Evolutionary conservation across 2,329 filamentous ascomycete species (phyloP).

Genomic region (Chaetomium sp.): DNA sequence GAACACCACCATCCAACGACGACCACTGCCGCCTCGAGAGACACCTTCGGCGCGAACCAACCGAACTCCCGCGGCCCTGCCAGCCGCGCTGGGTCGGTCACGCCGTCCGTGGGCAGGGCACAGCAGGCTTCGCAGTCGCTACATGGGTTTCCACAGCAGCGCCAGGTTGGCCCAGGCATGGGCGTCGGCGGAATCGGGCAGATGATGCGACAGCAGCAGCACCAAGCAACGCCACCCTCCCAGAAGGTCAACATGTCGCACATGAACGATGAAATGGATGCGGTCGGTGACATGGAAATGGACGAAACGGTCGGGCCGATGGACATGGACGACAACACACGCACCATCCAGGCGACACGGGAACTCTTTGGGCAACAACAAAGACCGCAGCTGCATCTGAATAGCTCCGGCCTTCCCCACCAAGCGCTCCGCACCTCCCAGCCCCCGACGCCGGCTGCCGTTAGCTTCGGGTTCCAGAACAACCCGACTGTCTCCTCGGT

Average conservation of each 20-base stretch:
- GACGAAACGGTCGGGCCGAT: conserved; percentile 74
- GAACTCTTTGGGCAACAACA: conserved; percentile 68
- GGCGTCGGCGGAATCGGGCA: conserved; percentile 43
- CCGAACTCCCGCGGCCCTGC: conserved; percentile 28
- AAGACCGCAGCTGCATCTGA: conserved; percentile 76
- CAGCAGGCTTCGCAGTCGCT: conserved; percentile 34
- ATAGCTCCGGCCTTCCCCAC: conserved; percentile 72
- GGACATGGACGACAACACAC: conserved; percentile 64
- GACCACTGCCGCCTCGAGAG: conserved; percentile 46
- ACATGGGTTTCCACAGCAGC: conserved; percentile 33
- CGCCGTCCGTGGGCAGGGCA: conserved; percentile 27
- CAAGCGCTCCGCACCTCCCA: conserved; percentile 83
- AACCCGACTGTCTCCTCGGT: conserved; percentile 97
- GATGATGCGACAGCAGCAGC: conserved; percentile 49
- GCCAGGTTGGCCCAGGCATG: conserved; percentile 38
- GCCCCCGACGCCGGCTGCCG: conserved; percentile 79
- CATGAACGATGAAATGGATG: conserved; percentile 72
- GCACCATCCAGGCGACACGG: conserved; percentile 69
- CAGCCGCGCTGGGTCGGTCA: conserved; percentile 34
- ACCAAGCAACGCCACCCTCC: conserved; percentile 39
- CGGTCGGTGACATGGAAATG: conserved; percentile 95
- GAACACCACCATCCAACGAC: conserved; percentile 79
- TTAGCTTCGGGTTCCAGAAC: conserved; percentile 78
- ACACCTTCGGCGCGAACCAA: conserved; percentile 30
- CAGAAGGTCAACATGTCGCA: conserved; percentile 42